Conservation (phyloP, 257 asterid genomes). For the Thymus quinquecostatus region DNA sequence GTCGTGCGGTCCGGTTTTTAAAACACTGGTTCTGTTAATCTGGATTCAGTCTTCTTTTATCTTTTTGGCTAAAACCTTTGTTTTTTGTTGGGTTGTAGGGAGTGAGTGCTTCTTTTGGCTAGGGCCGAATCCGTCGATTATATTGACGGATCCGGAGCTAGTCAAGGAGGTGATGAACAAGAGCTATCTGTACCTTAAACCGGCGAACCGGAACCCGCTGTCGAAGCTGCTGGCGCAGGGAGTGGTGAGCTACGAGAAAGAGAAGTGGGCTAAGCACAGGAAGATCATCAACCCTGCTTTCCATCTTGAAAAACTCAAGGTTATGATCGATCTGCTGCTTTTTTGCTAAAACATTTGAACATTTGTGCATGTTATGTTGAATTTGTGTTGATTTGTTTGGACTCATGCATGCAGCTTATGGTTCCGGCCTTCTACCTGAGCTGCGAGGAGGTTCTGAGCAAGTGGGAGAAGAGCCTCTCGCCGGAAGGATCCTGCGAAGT, state of each 20-base stretch:
- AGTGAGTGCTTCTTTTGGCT: constrained; percentile 48
- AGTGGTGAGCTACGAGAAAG: constrained; percentile 22
- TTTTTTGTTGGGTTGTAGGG: constrained; percentile 38
- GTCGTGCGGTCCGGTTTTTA: too few relatives aligned
- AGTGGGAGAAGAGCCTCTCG: constrained; percentile 45
- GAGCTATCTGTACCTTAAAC: constrained; percentile 40
- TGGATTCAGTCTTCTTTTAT: too few relatives aligned
- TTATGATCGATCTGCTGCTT: background rate
- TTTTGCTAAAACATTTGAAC: too few relatives aligned
- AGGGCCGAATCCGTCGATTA: constrained; percentile 53
- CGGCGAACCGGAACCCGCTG: constrained; percentile 26
- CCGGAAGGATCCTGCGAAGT: constrained; percentile 44
- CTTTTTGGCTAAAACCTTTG: too few relatives aligned
- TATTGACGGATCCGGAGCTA: constrained; percentile 47
- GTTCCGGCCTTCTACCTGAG: constrained; percentile 54
- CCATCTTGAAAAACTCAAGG: constrained; percentile 39
- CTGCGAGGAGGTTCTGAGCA: constrained; percentile 43
- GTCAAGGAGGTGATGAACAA: constrained; percentile 51
- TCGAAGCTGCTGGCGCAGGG: constrained; percentile 25
- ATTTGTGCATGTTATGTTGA: too few relatives aligned
- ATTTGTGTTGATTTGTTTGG: too few relatives aligned
- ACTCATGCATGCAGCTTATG: constrained; percentile 40
- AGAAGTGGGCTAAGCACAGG: constrained; percentile 62
- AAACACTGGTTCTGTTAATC: too few relatives aligned
- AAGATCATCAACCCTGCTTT: constrained; percentile 49